A percentile compares a stretch with the other conserved stretches of the same genome.
These are phyloP conservation scores for Astragalus membranaceus DNA, from an alignment of 306 rosid species.

Conservation along the genomic window DNA sequence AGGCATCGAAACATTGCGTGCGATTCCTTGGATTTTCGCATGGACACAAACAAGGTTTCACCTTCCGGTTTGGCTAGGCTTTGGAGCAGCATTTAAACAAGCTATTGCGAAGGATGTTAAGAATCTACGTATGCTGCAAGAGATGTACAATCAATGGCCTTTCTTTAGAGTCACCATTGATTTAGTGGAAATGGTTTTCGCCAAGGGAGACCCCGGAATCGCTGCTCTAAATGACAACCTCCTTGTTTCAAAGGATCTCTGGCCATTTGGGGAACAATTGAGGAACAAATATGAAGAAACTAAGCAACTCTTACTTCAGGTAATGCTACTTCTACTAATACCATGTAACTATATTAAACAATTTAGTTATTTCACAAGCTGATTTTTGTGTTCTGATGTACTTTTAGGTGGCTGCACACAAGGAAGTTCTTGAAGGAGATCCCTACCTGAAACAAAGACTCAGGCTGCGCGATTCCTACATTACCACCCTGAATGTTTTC, in stretches of 20 bases:
- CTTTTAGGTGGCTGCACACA: conserved; percentile 82
- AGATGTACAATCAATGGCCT: conserved; percentile 93
- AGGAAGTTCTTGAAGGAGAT: conserved; percentile 93
- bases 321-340: conserved; percentile 19
- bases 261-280: conserved; percentile 71
- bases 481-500: conserved; percentile 87
- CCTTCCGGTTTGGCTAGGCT: conserved; percentile 98
- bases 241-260: conserved; percentile 77
- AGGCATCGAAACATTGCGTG: conserved; percentile 94
- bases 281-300: conserved; percentile 76
- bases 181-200: conserved; percentile 98
- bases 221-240: conserved; percentile 78
- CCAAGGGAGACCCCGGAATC: conserved; percentile 90
- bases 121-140: conserved; percentile 74
- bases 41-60: conserved; percentile 98
- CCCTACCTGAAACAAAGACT: conserved; percentile 92
- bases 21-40: conserved; percentile 99
- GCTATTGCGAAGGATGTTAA: conserved; percentile 57
- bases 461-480: conserved; percentile 78
- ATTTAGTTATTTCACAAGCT: neutral
- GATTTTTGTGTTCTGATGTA: conserved; percentile 5
- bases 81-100: conserved; percentile 69
- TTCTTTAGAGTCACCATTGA: conserved; percentile 95
- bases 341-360: neutral
- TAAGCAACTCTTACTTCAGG: conserved; percentile 70